phyloP scores from a whole-genome alignment of 306 rosid genomes.

The Vigna hirtella region DNA sequence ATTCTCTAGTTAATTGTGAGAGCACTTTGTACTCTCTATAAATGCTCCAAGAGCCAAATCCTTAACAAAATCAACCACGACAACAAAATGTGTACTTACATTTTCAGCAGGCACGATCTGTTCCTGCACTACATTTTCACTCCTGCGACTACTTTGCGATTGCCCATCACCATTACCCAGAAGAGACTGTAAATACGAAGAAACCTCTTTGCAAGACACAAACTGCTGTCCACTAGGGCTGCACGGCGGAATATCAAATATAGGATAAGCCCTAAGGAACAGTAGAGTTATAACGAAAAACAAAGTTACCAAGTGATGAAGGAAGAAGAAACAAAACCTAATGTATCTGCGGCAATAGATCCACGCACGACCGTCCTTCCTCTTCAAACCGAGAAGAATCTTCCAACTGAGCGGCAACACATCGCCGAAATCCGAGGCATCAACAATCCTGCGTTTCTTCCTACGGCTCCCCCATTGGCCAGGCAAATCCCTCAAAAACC shows the following conservation, averaged over 20 bases:
- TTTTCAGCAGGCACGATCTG: conserved; percentile 42
- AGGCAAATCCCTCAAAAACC: conserved; percentile 74
- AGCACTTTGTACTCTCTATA: neutral
- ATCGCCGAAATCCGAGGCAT: conserved; percentile 68
- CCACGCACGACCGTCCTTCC: conserved; percentile 88
- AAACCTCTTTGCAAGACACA: conserved; percentile 75
- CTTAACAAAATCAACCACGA: neutral
- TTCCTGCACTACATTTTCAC: conserved; percentile 53
- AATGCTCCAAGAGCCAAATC: neutral
- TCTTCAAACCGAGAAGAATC: conserved; percentile 77
- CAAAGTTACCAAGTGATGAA: neutral
- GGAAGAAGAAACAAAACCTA: conserved; percentile 52
- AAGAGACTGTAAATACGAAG: conserved; percentile 67
- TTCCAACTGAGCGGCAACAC: conserved; percentile 79
- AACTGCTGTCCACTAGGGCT: conserved; percentile 92
- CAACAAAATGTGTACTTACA: conserved; percentile 53
- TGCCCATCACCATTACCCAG: conserved; percentile 46
- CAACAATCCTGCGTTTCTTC: conserved; percentile 84
- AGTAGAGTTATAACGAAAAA: neutral
- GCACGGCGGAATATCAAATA: conserved; percentile 42
- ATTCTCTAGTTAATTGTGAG: neutral
- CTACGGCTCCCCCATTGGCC: conserved; percentile 93
- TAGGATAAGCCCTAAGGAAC: conserved; percentile 10
- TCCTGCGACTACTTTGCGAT: conserved; percentile 39
- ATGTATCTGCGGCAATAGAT: conserved; percentile 86